Conservation (phyloP, 2,329 filamentous ascomycete species). For the Cordyceps farinosa region DNA sequence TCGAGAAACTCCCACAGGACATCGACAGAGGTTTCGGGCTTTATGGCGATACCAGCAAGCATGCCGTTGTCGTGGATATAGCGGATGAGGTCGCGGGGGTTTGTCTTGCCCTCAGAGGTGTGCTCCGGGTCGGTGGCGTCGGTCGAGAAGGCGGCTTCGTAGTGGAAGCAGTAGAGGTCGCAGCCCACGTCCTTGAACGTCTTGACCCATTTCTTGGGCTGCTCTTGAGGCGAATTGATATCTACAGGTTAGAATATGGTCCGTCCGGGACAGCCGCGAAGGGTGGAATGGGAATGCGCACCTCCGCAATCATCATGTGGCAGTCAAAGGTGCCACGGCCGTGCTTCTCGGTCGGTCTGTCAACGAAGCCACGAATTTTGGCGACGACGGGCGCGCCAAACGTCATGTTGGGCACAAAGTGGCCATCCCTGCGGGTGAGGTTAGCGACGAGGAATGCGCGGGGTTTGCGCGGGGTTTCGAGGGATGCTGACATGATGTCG, state of each 20-base stretch:
- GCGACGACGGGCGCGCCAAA: constrained; percentile 94
- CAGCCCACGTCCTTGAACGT: constrained; percentile 92
- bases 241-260: constrained; percentile 6
- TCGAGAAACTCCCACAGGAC: constrained; percentile 90
- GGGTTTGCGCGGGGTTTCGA: not conserved
- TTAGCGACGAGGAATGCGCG: constrained; percentile 1
- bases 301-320: constrained; percentile 99
- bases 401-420: constrained; percentile 98
- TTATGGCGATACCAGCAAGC: constrained; percentile 91
- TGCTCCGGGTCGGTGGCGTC: constrained; percentile 76
- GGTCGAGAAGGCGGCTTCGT: constrained; percentile 89
- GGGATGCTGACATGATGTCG: constrained; percentile 68
- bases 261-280: not conserved
- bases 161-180: constrained; percentile 99
- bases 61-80: constrained; percentile 89
- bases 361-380: constrained; percentile 85
- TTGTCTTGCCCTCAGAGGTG: constrained; percentile 68
- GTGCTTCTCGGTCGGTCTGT: constrained; percentile 62
- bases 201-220: constrained; percentile 98
- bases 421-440: constrained; percentile 70
- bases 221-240: constrained; percentile 9
- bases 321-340: constrained; percentile 95
- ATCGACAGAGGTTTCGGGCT: constrained; percentile 85
- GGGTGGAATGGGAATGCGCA: constrained; percentile 37
- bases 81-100: constrained; percentile 76